Base-by-base conservation (phyloP, 2,329 filamentous ascomycete species). In the Diaporthe ilicicola region DNA sequence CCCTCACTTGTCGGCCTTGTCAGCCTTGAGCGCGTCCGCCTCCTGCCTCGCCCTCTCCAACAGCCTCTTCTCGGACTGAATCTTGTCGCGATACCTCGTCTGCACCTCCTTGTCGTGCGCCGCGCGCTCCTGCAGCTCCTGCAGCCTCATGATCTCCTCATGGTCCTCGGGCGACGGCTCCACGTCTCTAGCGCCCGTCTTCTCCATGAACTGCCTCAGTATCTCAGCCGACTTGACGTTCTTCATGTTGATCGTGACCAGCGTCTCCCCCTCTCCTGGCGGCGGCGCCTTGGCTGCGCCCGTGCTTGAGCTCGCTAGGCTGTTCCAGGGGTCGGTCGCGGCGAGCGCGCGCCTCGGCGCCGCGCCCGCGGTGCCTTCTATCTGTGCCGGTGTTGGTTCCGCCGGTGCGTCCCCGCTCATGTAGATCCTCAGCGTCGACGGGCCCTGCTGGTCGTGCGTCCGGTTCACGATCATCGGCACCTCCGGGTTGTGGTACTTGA, bases 401-500 rank as follows among this genome's bases (percentile, higher is more conserved):
- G 22, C 32, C 32, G 77, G 72, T 44, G 77, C 73, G 71, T 83
- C 42, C 22, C 46, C 27, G 24, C 37, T 51, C 39, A 91, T 88
- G 82, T 92, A 91, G 76, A 95, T 84, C 72, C 88, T 90, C 82
- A 94, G 85, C 56, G 84, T 86, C 17, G 92, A 89, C 8, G 88
- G 84, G 27, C 84, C 84, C 5, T 84, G 80, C 75, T 90, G 85
- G 54, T 91, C 82, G 46, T 80, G 77, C 74, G 88, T 91, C 71
- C 93, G 92, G 81, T 92, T 91, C 76, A 97, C 89, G 71, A 93
- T 91, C 88, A 98, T 97, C 53, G 92, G 90, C 55, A 98, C 82
- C 15, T 90, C 84, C 0, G 96, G 96, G 81, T 99, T 99, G 87
- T 97, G 92, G 84, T 91, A 99, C 87, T 99, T 98, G 75, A 99